These are phyloP conservation scores for Pugionium dolabratum DNA, from an alignment of 345 rosid genomes.

Conservation along the genomic window DNA sequence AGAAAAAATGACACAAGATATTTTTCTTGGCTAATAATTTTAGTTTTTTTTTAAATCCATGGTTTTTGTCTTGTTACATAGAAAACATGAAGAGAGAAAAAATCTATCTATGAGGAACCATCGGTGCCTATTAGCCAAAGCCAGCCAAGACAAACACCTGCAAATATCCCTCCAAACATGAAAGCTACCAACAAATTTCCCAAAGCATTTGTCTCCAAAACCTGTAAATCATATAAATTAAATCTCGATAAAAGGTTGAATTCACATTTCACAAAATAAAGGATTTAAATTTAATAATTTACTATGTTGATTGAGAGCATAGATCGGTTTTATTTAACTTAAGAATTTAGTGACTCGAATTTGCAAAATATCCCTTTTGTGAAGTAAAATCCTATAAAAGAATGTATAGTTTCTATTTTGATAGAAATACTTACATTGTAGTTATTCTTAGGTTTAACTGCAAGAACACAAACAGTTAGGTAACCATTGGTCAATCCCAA, in stretches of 20 bases:
- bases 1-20: too few relatives aligned
- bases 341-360: too few relatives aligned
- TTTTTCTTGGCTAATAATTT: too few relatives aligned
- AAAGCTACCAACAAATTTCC: slow-evolving; percentile 67
- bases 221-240: slow-evolving; percentile 39
- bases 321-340: too few relatives aligned
- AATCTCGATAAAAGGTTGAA: too few relatives aligned
- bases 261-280: neutral
- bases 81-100: too few relatives aligned
- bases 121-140: slow-evolving; percentile 67
- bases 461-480: slow-evolving; percentile 69
- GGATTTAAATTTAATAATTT: too few relatives aligned
- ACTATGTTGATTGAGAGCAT: too few relatives aligned
- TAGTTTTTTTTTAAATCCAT: too few relatives aligned
- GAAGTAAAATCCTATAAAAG: too few relatives aligned
- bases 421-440: slow-evolving; percentile 15
- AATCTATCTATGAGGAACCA: slow-evolving; percentile 35
- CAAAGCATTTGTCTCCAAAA: slow-evolving; percentile 73
- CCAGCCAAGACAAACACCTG: slow-evolving; percentile 70
- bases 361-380: too few relatives aligned
- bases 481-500: slow-evolving; percentile 66
- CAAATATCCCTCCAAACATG: slow-evolving; percentile 53
- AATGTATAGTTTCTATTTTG: neutral
- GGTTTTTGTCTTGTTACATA: too few relatives aligned
- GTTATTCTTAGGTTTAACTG: slow-evolving; percentile 14